phyloP scores from a whole-genome alignment of 495 filamentous ascomycete genomes.

The Podospora anserina region DNA sequence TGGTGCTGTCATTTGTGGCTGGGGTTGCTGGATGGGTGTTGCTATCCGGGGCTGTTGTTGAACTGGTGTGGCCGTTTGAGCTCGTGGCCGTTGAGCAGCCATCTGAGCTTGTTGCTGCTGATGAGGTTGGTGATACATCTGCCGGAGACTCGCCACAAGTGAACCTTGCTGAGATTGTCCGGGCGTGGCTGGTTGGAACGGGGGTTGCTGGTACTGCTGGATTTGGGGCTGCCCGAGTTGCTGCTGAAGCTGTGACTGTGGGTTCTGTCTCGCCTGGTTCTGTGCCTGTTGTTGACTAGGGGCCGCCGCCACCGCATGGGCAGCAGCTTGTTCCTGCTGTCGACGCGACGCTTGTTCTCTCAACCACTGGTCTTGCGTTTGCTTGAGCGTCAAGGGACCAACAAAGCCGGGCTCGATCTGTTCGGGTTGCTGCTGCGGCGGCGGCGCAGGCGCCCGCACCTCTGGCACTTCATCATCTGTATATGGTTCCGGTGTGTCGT shows the following conservation, averaged over 20 bases:
- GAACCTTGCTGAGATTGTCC: neutral
- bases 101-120: neutral
- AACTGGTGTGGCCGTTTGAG: neutral
- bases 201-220: neutral
- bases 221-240: neutral
- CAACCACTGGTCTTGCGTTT: neutral
- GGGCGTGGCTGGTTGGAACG: neutral
- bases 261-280: neutral
- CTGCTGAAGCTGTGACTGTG: neutral
- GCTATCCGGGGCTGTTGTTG: neutral
- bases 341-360: slow-evolving; percentile 5
- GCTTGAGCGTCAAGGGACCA: neutral
- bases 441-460: slow-evolving; percentile 9
- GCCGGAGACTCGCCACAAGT: neutral
- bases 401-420: neutral
- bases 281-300: neutral
- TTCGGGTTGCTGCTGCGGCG: neutral
- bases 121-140: neutral
- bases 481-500: slow-evolving; percentile 7
- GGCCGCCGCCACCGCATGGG: too few species aligned
- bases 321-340: slow-evolving; percentile 5
- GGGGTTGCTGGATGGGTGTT: neutral
- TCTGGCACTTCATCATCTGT: slow-evolving; percentile 14
- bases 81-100: neutral
- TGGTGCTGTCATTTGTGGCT: neutral